Evolutionary conservation across 495 filamentous ascomycete species (phyloP), one percentile per base, ranked within the genome.

Genomic region (Penicillium tannophilum): DNA sequence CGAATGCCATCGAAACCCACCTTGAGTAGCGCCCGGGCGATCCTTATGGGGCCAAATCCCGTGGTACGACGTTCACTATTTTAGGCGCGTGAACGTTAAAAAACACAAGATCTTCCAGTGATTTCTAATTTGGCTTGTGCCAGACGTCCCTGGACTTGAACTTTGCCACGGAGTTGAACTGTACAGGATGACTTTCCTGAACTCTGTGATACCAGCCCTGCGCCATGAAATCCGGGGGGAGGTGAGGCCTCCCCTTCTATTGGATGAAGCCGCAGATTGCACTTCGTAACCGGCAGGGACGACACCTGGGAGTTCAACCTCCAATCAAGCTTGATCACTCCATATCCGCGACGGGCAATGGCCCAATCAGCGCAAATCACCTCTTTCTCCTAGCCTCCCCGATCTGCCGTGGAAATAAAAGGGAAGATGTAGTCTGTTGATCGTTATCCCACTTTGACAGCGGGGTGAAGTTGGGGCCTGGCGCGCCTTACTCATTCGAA

Each of bases 201-300:
- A 28, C 55, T n/a, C 20, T 57, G 55, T 43, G 41, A 12, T 57
- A 46, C 20, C 26, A 44, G 48, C 46, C 56, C 53, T 65, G 54
- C 59, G 43, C 33, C 31, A 19, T 52, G 44, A 53, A 52, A 61
- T 63, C 63, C 28, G 63, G 63, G 61, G 61, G 53, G 30, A 14
- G 52, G 33, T 42, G n/a, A 54, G 14, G 3, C 39, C 16, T 12
- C 16, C 14, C 5, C 14, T 41, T 41, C 39, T 41, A 41, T 41
- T 41, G 39, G 39, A 41, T 16, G 39, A 41, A n/a, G 24, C 48
- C 35, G 7, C 19, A 46, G 39, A 35, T 57, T 58, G 30, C 30
- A 58, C 48, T 45, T 50, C 31, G 54, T 62, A 52, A 48, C 23
- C 45, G 42, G 26, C 24, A n/a, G 26, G 28, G 12, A 33, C 4